These are phyloP conservation scores for Diutina neorugosa DNA, from an alignment of 1,139 yeast species.

Conservation along the genomic window DNA sequence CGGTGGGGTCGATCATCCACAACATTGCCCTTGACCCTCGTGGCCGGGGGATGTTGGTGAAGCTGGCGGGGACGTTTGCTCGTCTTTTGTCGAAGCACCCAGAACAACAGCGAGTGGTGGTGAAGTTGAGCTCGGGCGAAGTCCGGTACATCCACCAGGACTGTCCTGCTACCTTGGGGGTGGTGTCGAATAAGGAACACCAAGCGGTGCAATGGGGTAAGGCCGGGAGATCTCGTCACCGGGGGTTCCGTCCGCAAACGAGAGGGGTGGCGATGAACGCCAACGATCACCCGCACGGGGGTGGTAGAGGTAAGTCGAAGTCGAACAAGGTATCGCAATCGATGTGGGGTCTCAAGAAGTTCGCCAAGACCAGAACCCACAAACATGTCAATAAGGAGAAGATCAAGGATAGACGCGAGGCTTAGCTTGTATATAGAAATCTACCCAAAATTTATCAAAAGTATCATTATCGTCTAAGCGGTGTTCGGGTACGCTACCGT, in stretches of 20 bases:
- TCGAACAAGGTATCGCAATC: conserved; percentile 89
- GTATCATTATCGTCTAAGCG: background rate
- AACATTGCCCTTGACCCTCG: conserved; percentile 63
- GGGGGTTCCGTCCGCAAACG: conserved; percentile 89
- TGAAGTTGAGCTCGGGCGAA: conserved; percentile 84
- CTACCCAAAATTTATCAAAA: background rate
- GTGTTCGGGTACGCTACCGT: background rate
- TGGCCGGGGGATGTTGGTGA: conserved; percentile 87
- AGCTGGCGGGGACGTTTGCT: conserved; percentile 93
- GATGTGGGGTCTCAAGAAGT: conserved; percentile 96
- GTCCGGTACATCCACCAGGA: conserved; percentile 78
- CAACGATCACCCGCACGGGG: conserved; percentile 99
- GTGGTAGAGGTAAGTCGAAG: conserved; percentile 99
- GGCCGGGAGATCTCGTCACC: conserved; percentile 90
- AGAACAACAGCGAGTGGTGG: conserved; percentile 58
- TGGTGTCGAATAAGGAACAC: conserved; percentile 91
- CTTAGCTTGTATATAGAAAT: background rate
- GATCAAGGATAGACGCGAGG: conserved; percentile 61
- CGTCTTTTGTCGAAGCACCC: conserved; percentile 74
- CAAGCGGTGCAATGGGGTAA: conserved; percentile 87
- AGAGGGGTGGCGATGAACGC: conserved; percentile 56
- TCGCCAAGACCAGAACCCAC: conserved; percentile 88
- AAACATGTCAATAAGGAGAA: conserved; percentile 72
- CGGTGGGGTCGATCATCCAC: conserved; percentile 85
- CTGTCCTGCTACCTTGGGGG: conserved; percentile 90